Base-by-base conservation (phyloP, 148 eudicot genomes). In the Diospyros lotus region DNA sequence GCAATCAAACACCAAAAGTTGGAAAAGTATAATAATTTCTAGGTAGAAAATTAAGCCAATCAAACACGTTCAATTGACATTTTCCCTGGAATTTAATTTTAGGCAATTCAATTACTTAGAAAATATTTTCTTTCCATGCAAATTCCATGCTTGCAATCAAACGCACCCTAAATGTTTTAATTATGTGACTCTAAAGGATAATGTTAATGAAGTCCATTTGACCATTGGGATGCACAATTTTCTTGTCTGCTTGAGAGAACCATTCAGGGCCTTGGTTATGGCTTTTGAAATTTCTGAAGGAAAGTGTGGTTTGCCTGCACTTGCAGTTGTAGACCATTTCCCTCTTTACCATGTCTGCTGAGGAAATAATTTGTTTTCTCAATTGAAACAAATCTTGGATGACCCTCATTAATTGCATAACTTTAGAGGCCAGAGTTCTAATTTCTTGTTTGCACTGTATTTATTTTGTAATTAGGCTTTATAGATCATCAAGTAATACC, bases 401-500 rank as follows among this genome's bases (percentile, higher is more conserved):
- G 62, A 54, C 15, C 10, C 39, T 63, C 9, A 12, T 28, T 40
- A 39, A n/a, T 67, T 42, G 62, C 51, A 68, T 60, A 7, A 46
- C 50, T 5, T 69, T 48, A 58, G 18, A 42, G 40, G 39, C 59
- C 41, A 61, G 66, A 64, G 46, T 40, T 80, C 50, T 73, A 52
- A 60, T 62, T 54, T 60, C 45, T 79, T 46, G 44, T 65, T 44
- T 77, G 8, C 69, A n/a, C 4, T 65, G 8, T 75, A 28, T 43
- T 2, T 14, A 7, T 18, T 50, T 40, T 76, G 38, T 77, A 63
- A 75, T 73, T 80, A 93, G 98, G 88, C 75, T 96, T 58, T 96
- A 96, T 82, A 86, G 99, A 83, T 91, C 98, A 79, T 77, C 94
- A 66, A 94, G 93, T 78, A 84, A 81, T 73, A 96, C 99, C 71